Conservation (phyloP, 805 yeast genomes). For the Cyberlindnera japonica region DNA sequence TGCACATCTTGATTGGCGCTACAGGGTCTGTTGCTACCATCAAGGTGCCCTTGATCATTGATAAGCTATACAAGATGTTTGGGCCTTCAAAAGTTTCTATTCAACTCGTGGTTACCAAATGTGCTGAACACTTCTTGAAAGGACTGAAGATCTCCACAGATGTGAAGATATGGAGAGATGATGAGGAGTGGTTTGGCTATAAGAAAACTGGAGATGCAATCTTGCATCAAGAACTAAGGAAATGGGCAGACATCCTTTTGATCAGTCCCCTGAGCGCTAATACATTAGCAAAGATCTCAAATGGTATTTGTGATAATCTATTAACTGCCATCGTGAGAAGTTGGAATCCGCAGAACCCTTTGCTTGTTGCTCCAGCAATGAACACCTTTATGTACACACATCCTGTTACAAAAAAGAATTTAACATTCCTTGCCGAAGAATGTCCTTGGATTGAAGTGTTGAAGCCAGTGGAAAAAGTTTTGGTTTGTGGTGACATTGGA, state of each 20-base stretch:
- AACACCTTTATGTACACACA: constrained; percentile 81
- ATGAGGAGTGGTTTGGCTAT: constrained; percentile 64
- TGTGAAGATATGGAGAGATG: constrained; percentile 82
- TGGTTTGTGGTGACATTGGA: constrained; percentile 80
- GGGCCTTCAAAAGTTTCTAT: constrained; percentile 71
- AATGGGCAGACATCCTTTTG: constrained; percentile 80
- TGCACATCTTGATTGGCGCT: constrained; percentile 86
- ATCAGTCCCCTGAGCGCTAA: constrained; percentile 80
- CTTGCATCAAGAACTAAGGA: constrained; percentile 70
- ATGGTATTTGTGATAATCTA: constrained; percentile 76
- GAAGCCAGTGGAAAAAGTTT: constrained; percentile 78
- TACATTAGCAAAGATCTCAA: constrained; percentile 67
- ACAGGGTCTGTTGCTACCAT: constrained; percentile 97
- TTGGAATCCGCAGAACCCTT: constrained; percentile 74
- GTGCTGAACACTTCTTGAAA: constrained; percentile 66
- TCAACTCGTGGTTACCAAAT: constrained; percentile 77
- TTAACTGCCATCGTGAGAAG: constrained; percentile 70
- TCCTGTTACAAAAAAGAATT: constrained; percentile 71
- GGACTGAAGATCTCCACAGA: constrained; percentile 65
- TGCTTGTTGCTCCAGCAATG: constrained; percentile 81
- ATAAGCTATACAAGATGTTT: constrained; percentile 76
- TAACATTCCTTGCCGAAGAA: constrained; percentile 58
- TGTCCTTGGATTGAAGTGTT: constrained; percentile 72
- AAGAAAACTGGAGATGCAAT: constrained; percentile 66
- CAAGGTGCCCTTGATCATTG: constrained; percentile 85